Base-by-base conservation (phyloP, 176 grass and related monocot species). In the Cenchrus fungigraminus region DNA sequence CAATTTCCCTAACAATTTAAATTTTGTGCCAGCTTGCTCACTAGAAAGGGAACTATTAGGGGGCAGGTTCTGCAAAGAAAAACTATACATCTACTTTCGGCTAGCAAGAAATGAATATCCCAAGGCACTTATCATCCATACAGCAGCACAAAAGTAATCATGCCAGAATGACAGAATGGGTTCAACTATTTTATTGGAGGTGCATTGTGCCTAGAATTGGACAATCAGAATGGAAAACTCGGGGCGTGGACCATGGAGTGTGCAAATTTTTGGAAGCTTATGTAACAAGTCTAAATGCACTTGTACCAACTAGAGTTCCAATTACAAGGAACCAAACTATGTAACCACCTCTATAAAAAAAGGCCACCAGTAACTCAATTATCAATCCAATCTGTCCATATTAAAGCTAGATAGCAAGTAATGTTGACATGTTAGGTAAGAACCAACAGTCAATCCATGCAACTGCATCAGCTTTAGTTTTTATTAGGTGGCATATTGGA, bases 361-460 rank as follows among this genome's bases (percentile, higher is more conserved):
- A 50, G 37, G 45, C 8, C 19, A 66, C 12, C 25, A 50, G 13
- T 65, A 65, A 45, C 28, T 55, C 13, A 59, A 68, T 50, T 44
- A 4, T 42, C 2, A 58, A 56, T 59, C 22, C 37, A 45, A 16
- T 12, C 1, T 53, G 44, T 58, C n/a, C 20, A 43, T 34, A 62
- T 80, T 22, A 68, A 47, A 59, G 22, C 9, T 40, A 59, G 5
- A 55, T 22, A 83, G 70, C 10, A 19, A 61, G 56, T 14, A 87
- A 19, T 16, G 0, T 16, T 16, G 14, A 1, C 45, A 54, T 65
- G 6, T 22, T 53, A 54, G 25, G 25, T 11, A 59, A 70, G 5
- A 25, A 80, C 8, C 8, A 46, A 46, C 8, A 9, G 45, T 53
- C 78, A 66, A 66, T 80, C 51, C 55, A 71, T 60, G 43, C 25